Percentiles rank a stretch among this genome's conserved stretches.
Evolutionary conservation across 305 asterid genomes (phyloP).

Genomic region (Fraxinus angustifolia): DNA sequence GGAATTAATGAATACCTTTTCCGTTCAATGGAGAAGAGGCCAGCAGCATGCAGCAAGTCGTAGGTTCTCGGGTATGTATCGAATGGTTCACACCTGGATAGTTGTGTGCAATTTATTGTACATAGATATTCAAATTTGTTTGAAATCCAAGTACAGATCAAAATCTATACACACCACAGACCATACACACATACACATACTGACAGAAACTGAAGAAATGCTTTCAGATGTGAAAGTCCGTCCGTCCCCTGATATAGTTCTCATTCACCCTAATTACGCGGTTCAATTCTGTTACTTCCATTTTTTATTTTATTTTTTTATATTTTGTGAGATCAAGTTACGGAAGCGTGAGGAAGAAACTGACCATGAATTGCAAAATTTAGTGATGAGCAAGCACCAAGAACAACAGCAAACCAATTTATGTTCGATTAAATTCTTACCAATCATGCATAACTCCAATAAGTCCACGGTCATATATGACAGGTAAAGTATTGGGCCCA

Average conservation of each 20-base stretch:
- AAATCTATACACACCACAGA: neutral
- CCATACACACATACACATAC: neutral
- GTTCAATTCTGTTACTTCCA: neutral
- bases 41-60: constrained; percentile 78
- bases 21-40: constrained; percentile 65
- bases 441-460: constrained; percentile 92
- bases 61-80: constrained; percentile 92
- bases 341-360: neutral
- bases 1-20: constrained; percentile 44
- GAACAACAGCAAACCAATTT: neutral
- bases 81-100: constrained; percentile 81
- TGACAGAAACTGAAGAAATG: neutral
- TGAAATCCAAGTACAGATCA: neutral
- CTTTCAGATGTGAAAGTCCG: neutral
- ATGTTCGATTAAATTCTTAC: constrained; percentile 36
- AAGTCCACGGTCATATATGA: constrained; percentile 90
- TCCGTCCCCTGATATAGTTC: no score
- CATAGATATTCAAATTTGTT: neutral
- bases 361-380: neutral
- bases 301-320: neutral
- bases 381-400: neutral
- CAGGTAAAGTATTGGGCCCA: constrained; percentile 89
- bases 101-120: constrained; percentile 1
- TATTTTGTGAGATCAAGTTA: neutral
- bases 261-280: neutral